Conservation (phyloP, 2,329 filamentous ascomycete genomes). For the Diaporthe longicolla region DNA sequence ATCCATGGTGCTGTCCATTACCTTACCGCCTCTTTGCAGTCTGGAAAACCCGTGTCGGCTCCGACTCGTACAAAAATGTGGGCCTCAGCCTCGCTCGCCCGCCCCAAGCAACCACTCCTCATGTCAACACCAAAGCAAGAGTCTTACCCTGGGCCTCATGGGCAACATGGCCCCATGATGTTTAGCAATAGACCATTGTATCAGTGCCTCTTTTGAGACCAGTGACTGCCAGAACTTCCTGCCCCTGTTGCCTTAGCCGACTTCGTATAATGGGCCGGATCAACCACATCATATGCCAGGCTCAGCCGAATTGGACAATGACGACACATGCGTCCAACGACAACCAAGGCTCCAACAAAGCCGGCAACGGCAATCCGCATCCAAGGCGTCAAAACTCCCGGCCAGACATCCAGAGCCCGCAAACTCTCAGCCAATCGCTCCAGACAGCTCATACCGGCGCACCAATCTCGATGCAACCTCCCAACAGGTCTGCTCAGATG, state of each 20-base stretch:
- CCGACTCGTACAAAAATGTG: constrained; percentile 33
- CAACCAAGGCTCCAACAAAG: constrained; percentile 27
- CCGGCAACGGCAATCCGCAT: constrained; percentile 26
- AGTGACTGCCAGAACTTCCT: neutral
- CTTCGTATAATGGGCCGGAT: constrained; percentile 3
- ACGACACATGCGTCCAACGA: constrained; percentile 26
- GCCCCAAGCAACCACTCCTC: constrained; percentile 5
- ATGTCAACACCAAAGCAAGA: constrained; percentile 10
- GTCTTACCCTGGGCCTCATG: neutral
- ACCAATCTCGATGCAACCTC: constrained; percentile 33
- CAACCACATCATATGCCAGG: neutral
- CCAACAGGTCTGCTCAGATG: constrained; percentile 28
- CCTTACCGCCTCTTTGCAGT: constrained; percentile 37
- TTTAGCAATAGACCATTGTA: neutral
- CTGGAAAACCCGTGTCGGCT: constrained; percentile 29
- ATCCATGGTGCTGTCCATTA: neutral
- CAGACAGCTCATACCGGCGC: neutral
- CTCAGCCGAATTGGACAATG: constrained; percentile 17
- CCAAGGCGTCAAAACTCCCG: constrained; percentile 32
- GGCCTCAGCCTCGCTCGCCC: constrained; percentile 31
- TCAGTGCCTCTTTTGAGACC: no score
- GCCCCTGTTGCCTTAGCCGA: neutral
- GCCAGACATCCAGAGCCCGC: constrained; percentile 2
- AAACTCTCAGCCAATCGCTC: constrained; percentile 18
- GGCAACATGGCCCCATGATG: neutral